Evolutionary conservation across 1,284 basidiomycete genomes (phyloP), one percentile per base, ranked within the genome.

Genomic region (Cutaneotrichosporon daszewskae): DNA sequence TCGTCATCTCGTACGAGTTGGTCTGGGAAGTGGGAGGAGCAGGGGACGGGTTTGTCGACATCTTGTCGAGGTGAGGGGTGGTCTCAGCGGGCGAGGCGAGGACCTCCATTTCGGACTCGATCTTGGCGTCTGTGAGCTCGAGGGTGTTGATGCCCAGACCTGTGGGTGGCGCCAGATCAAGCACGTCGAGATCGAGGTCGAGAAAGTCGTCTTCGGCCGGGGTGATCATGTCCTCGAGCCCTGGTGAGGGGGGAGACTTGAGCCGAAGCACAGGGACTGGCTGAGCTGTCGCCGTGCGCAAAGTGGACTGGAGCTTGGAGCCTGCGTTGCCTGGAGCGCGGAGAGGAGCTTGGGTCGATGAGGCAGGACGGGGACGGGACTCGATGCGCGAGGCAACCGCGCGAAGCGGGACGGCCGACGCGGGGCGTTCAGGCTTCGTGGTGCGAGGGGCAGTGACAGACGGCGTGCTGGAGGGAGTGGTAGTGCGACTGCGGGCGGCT

Each of bases 141-240:
- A 23, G 33, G 4, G 19, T n/a, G 19, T 39, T n/a, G n/a, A n/a
- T n/a, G n/a, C n/a, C n/a, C n/a, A n/a, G n/a, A n/a, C n/a, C n/a
- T n/a, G n/a, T n/a, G n/a, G n/a, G n/a, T n/a, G n/a, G n/a, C n/a
- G n/a, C 34, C 23, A 41, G 22, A 22, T 51, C 41, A 18, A 52
- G 43, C 16, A 37, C 16, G 23, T 45, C 44, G 26, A 52, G 33
- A 33, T 48, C 50, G 13, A 52, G 38, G 19, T 40, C 40, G 16
- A 45, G 43, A 33, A 44, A 29, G 32, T 48, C 27, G 39, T 36
- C 9, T 18, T 24, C 36, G 27, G n/a, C n/a, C n/a, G n/a, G n/a
- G n/a, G n/a, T n/a, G n/a, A n/a, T n/a, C n/a, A 34, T 5, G 22
- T 32, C 32, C 6, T 20, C 32, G n/a, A 22, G 34, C 9, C 22